These are phyloP conservation scores for Vitis hybrid DNA, from an alignment of 177 flowering plant species.

Conservation along the genomic window DNA sequence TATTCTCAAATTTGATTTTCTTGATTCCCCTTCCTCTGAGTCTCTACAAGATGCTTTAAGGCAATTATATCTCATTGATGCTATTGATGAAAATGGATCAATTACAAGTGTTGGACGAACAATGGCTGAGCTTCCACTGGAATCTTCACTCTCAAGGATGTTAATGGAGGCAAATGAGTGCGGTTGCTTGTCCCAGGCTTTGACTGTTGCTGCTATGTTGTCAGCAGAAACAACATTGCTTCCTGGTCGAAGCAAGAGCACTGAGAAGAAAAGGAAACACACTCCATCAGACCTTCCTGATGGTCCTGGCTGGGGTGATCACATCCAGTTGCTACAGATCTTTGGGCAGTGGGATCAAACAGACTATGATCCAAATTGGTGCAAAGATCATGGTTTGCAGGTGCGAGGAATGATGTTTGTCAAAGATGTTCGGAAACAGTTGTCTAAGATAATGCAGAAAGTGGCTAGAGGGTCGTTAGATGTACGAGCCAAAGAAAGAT, in stretches of 20 bases:
- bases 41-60: too few relatives aligned
- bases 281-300: slow-evolving; percentile 61
- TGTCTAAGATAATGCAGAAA: slow-evolving; percentile 88
- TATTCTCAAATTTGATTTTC: too few relatives aligned
- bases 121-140: too few relatives aligned
- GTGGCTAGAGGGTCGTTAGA: slow-evolving; percentile 76
- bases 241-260: slow-evolving; percentile 57
- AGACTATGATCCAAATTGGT: slow-evolving; percentile 71
- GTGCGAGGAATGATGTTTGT: slow-evolving; percentile 94
- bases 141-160: too few relatives aligned
- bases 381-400: slow-evolving; percentile 78
- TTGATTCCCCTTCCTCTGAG: too few relatives aligned
- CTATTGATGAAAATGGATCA: too few relatives aligned
- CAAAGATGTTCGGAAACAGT: slow-evolving; percentile 83
- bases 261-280: slow-evolving; percentile 82
- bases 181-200: too few relatives aligned
- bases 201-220: too few relatives aligned
- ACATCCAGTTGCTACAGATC: slow-evolving; percentile 84
- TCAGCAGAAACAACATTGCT: too few relatives aligned
- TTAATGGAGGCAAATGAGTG: too few relatives aligned
- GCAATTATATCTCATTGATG: too few relatives aligned
- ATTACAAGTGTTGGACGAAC: too few relatives aligned
- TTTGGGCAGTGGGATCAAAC: slow-evolving; percentile 72
- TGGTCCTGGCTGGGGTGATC: slow-evolving; percentile 98
- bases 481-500: slow-evolving; percentile 47